Evolutionary conservation across 495 filamentous ascomycete genomes (phyloP).

Genomic region (Xylaria intraflava): DNA sequence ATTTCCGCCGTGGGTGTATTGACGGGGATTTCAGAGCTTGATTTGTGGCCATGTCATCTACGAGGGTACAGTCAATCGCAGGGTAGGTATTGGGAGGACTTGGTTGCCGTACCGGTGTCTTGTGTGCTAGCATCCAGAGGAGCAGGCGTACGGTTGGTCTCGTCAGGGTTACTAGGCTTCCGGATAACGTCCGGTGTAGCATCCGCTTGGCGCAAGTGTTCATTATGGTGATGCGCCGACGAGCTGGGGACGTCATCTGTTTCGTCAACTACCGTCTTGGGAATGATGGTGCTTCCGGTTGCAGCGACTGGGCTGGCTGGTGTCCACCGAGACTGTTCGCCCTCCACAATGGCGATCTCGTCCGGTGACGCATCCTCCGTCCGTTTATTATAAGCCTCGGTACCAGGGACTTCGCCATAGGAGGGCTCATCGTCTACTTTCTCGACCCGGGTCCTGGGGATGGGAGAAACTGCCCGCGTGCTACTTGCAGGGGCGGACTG

Average conservation of each 20-base stretch:
- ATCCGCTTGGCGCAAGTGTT: constrained; percentile 37
- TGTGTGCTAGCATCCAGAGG: constrained; percentile 22
- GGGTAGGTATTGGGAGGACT: constrained; percentile 30
- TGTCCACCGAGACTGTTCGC: constrained; percentile 29
- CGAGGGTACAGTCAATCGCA: constrained; percentile 31
- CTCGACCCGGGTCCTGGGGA: constrained; percentile 80
- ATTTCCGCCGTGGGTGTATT: constrained; percentile 30
- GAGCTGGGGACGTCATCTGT: constrained; percentile 35
- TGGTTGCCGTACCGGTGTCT: constrained; percentile 30
- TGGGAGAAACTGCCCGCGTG: constrained; percentile 50
- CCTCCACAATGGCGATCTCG: constrained; percentile 48
- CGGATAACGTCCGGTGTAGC: constrained; percentile 42
- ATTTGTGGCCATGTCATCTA: constrained; percentile 32
- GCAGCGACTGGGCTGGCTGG: constrained; percentile 27
- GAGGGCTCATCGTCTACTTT: constrained; percentile 60
- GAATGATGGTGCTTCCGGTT: constrained; percentile 20
- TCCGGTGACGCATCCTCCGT: constrained; percentile 83
- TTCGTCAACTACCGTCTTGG: constrained; percentile 46
- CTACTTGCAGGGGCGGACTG: constrained; percentile 57
- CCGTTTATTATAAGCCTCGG: constrained; percentile 65
- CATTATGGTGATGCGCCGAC: constrained; percentile 32
- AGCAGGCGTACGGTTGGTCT: constrained; percentile 21
- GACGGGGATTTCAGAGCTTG: constrained; percentile 26
- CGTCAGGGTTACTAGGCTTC: constrained; percentile 35
- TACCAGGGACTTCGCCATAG: constrained; percentile 84